phyloP scores from a whole-genome alignment of 2,329 filamentous ascomycete genomes.

The Verticillium dahliae region DNA sequence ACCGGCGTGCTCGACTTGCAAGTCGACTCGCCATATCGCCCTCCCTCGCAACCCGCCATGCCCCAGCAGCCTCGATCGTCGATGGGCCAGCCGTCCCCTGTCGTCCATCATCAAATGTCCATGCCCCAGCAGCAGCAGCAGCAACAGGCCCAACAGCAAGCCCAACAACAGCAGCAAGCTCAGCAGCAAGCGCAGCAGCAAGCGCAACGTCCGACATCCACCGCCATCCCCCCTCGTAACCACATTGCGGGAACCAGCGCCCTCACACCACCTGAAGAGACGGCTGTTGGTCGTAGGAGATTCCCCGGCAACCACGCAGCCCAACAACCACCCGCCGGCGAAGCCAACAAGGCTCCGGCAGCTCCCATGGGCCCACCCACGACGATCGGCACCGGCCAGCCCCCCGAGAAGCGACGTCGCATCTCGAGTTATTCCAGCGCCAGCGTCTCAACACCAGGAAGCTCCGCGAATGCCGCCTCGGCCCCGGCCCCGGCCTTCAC shows the following conservation, averaged over 20 bases:
- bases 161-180: constrained; percentile 12
- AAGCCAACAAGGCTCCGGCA: constrained; percentile 7
- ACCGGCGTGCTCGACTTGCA: constrained; percentile 39
- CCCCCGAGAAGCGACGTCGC: constrained; percentile 26
- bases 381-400: constrained; percentile 1
- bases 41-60: constrained; percentile 12
- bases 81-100: constrained; percentile 19
- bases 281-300: constrained; percentile 35
- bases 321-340: constrained; percentile 4
- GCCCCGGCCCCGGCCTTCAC: constrained; percentile 22
- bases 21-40: constrained; percentile 21
- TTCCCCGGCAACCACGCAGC: constrained; percentile 16
- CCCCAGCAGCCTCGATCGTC: constrained; percentile 18
- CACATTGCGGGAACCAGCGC: constrained; percentile 34
- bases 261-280: constrained; percentile 51
- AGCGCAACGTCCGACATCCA: constrained; percentile 23
- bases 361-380: constrained; percentile 8
- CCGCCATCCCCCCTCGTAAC: constrained; percentile 29
- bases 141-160: constrained; percentile 8
- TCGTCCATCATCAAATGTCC: constrained; percentile 14
- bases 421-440: constrained; percentile 18
- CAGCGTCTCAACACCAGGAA: constrained; percentile 1
- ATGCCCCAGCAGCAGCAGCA: constrained; percentile 13
- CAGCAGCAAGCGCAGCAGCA: constrained; percentile 14
- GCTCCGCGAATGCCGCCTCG: constrained; percentile 17